Percentiles rank a stretch among this genome's conserved stretches.
phyloP scores from a whole-genome alignment of 805 yeast genomes.

The Yamadazyma ubonensis region DNA sequence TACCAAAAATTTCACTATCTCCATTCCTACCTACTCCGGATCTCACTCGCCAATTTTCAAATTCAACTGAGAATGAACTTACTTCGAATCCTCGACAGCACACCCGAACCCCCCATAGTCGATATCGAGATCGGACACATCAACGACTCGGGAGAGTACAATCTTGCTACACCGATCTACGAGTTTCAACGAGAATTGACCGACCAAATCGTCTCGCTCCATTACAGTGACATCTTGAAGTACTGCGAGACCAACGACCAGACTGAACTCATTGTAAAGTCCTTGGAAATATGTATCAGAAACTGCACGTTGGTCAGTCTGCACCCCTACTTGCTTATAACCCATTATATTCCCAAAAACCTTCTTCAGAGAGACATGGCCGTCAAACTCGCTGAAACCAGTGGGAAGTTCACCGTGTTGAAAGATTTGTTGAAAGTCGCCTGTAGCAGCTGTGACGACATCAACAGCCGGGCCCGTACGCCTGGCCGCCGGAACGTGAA shows the following conservation, averaged over 20 bases:
- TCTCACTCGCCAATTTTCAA: too few species aligned
- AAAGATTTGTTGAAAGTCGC: constrained; percentile 61
- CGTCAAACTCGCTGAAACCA: constrained; percentile 65
- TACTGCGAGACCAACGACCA: constrained; percentile 67
- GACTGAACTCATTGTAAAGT: constrained; percentile 60
- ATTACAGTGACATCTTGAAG: constrained; percentile 85
- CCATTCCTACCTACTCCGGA: too few species aligned
- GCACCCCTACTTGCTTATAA: constrained; percentile 84
- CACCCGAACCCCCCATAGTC: constrained; percentile 79
- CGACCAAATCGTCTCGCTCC: constrained; percentile 88
- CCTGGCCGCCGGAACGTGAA: background rate
- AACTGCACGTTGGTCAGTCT: constrained; percentile 80
- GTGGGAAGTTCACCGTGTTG: constrained; percentile 80
- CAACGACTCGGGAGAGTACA: constrained; percentile 60
- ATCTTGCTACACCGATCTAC: constrained; percentile 78
- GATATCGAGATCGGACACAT: constrained; percentile 49
- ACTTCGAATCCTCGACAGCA: constrained; percentile 70
- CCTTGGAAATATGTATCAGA: constrained; percentile 68
- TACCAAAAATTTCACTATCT: too few species aligned
- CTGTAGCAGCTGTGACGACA: constrained; percentile 18
- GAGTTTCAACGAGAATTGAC: constrained; percentile 85
- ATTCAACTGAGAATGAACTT: too few species aligned
- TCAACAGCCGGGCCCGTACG: background rate
- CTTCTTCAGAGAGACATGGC: constrained; percentile 71
- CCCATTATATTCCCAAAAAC: constrained; percentile 82